A percentile compares a stretch with the other conserved stretches of the same genome.
Conservation (phyloP, 305 asterid genomes). For the Rubia balearica region DNA sequence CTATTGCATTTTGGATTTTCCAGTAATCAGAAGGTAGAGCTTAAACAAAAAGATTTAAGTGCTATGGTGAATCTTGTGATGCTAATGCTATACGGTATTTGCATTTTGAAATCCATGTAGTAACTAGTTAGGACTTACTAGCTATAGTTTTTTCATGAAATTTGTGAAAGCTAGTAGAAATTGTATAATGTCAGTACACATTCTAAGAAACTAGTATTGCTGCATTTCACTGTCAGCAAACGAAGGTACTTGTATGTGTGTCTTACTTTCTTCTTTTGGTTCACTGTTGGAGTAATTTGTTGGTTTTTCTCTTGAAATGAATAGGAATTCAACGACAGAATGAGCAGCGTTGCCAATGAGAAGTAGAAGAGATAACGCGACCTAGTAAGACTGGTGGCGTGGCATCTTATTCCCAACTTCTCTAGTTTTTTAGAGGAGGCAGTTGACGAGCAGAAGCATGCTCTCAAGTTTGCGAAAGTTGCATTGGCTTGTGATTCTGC, state of each 20-base stretch:
- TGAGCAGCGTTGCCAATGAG: slow-evolving; percentile 80
- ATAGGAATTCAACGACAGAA: slow-evolving; percentile 77
- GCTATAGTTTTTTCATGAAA: not conserved
- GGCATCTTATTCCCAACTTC: slow-evolving; percentile 63
- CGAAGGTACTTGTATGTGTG: not conserved
- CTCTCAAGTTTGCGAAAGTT: slow-evolving; percentile 87
- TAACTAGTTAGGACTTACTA: no score
- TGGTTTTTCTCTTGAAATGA: slow-evolving; percentile 17
- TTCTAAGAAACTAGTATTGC: not conserved
- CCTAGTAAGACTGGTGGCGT: slow-evolving; percentile 63
- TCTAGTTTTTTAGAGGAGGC: slow-evolving; percentile 78
- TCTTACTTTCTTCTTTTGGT: no score
- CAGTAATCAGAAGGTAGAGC: no score
- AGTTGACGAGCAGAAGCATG: slow-evolving; percentile 93
- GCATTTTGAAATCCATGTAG: no score
- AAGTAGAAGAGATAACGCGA: slow-evolving; percentile 77
- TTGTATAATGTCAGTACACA: not conserved
- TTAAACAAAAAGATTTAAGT: no score
- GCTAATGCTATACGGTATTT: no score
- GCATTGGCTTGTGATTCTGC: slow-evolving; percentile 49
- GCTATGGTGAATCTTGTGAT: no score
- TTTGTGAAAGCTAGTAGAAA: not conserved
- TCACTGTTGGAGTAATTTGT: not conserved
- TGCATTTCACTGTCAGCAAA: not conserved
- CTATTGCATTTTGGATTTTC: no score